Percentiles rank a stretch among this genome's conserved stretches.
Conservation (phyloP, 202 grass and related monocot genomes). For the Tripidium arundinaceum region DNA sequence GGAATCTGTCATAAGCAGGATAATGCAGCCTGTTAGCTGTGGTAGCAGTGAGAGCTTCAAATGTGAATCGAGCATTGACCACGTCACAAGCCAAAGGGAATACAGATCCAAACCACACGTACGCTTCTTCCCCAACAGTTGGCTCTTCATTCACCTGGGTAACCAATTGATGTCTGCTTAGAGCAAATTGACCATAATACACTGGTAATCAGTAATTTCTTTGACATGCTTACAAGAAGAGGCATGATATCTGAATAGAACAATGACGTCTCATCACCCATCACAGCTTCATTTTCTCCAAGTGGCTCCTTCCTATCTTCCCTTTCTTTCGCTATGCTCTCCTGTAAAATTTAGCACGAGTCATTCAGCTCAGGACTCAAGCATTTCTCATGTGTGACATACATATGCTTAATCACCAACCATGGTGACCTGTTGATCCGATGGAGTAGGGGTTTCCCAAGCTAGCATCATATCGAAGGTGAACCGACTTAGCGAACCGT, state of each 20-base stretch:
- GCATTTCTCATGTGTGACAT: neutral
- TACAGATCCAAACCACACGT: slow-evolving; percentile 81
- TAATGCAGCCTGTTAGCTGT: slow-evolving; percentile 76
- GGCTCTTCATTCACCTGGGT: slow-evolving; percentile 77
- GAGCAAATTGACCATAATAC: neutral
- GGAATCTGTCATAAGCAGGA: slow-evolving; percentile 86
- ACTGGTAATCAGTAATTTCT: neutral
- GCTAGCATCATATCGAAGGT: slow-evolving; percentile 97
- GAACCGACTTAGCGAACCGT: slow-evolving; percentile 61
- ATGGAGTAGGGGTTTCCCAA: slow-evolving; percentile 78
- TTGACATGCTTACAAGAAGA: slow-evolving; percentile 62
- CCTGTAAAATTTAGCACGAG: slow-evolving; percentile 43
- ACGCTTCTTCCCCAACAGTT: slow-evolving; percentile 76
- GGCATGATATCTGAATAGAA: slow-evolving; percentile 98
- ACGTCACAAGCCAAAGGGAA: slow-evolving; percentile 80
- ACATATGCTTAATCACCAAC: neutral
- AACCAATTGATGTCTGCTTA: neutral
- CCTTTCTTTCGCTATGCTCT: slow-evolving; percentile 72
- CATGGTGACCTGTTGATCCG: slow-evolving; percentile 39
- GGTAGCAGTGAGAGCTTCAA: slow-evolving; percentile 68
- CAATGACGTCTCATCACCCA: slow-evolving; percentile 63
- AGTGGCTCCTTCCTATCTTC: slow-evolving; percentile 61
- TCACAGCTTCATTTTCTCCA: slow-evolving; percentile 50
- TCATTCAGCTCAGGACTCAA: too few species aligned
- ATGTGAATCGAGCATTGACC: slow-evolving; percentile 86